Conservation (phyloP, 805 yeast genomes). For the Cyberlindnera samutprakarnensis region DNA sequence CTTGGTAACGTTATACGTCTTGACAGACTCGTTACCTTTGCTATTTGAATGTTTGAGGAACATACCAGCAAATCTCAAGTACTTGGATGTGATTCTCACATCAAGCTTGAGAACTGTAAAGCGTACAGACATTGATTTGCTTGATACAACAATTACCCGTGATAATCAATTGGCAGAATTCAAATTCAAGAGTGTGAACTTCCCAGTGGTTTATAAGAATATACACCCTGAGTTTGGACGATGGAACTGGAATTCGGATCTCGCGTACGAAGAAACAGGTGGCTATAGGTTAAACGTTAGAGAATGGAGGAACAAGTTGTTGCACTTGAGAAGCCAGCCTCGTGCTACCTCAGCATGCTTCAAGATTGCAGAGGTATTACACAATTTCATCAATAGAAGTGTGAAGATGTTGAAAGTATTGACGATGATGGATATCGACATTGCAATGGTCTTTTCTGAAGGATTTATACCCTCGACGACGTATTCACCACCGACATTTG, state of each 20-base stretch:
- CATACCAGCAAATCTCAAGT: slow-evolving; percentile 6
- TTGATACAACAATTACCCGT: neutral
- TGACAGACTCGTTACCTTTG: slow-evolving; percentile 4
- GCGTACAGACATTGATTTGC: neutral
- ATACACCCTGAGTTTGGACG: neutral
- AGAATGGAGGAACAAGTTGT: neutral
- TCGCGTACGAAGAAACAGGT: neutral
- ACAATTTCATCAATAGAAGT: neutral
- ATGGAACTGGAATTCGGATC: neutral
- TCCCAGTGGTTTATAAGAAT: neutral
- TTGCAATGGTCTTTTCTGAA: neutral
- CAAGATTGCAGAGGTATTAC: neutral
- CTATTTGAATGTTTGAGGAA: slow-evolving; percentile 1
- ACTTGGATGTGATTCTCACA: slow-evolving; percentile 3
- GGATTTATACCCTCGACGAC: neutral
- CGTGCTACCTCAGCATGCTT: neutral
- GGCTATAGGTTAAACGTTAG: neutral
- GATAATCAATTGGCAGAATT: neutral
- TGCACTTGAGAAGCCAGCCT: neutral
- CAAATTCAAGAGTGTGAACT: neutral
- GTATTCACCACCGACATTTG: neutral
- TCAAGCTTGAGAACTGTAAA: neutral
- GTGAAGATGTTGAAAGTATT: neutral
- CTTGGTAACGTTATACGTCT: neutral
- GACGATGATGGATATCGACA: neutral